Conservation (phyloP, 164 flowering plant genomes). For the Vitis labrusca region DNA sequence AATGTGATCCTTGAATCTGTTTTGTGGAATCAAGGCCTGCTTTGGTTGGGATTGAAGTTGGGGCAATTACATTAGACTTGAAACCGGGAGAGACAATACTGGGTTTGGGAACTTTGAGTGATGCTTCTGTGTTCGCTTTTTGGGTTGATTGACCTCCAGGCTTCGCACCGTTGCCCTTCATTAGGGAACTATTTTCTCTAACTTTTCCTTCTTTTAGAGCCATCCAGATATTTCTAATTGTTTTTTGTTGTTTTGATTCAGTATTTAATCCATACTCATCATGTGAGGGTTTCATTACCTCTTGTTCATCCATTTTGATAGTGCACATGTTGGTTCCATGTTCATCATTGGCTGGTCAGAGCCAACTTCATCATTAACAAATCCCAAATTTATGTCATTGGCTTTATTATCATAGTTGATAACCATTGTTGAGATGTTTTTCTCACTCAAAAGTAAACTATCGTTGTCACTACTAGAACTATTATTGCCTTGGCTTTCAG, state of each 20-base stretch:
- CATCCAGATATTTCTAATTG: slow-evolving; percentile 65
- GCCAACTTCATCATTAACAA: slow-evolving; percentile 46
- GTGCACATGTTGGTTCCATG: slow-evolving; percentile 13
- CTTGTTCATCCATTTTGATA: slow-evolving; percentile 38
- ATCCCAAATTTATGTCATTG: slow-evolving; percentile 44
- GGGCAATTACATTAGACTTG: slow-evolving; percentile 52
- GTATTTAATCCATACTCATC: slow-evolving; percentile 32
- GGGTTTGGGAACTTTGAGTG: slow-evolving; percentile 53
- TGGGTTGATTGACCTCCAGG: slow-evolving; percentile 36
- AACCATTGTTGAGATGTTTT: slow-evolving; percentile 26
- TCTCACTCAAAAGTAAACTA: slow-evolving; percentile 64
- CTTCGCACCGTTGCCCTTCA: slow-evolving; percentile 66
- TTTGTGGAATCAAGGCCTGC: slow-evolving; percentile 44
- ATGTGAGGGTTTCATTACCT: slow-evolving; percentile 27
- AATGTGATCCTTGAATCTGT: slow-evolving; percentile 40
- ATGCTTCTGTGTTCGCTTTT: slow-evolving; percentile 52
- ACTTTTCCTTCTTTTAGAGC: slow-evolving; percentile 79
- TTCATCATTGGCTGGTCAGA: slow-evolving; percentile 35
- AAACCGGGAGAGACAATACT: slow-evolving; percentile 31
- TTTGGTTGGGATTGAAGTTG: slow-evolving; percentile 35
- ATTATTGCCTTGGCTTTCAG: slow-evolving; percentile 80
- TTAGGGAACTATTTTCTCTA: slow-evolving; percentile 83
- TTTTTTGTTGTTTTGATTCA: slow-evolving; percentile 67
- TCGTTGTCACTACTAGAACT: slow-evolving; percentile 82
- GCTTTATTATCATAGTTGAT: slow-evolving; percentile 45